Evolutionary conservation across 2,329 filamentous ascomycete species (phyloP).

Genomic region (Ophiostoma pallidulum): DNA sequence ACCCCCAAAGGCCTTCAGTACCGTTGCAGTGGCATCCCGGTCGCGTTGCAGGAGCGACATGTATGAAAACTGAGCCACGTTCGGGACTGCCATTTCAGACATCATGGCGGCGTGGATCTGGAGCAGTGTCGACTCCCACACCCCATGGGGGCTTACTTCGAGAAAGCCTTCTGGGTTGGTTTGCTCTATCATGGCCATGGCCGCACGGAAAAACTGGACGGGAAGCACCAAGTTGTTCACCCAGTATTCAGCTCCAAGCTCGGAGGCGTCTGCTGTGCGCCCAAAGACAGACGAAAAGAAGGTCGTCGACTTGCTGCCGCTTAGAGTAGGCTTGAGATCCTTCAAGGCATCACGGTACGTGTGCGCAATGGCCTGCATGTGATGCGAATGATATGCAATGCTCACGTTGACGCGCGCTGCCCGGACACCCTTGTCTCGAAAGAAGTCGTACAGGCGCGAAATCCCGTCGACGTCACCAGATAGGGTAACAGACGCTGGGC

Average conservation of each 20-base stretch:
- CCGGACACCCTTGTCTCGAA: conserved; percentile 5
- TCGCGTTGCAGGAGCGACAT: conserved; percentile 13
- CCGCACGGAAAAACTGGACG: conserved; percentile 25
- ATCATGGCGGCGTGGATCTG: conserved; percentile 5
- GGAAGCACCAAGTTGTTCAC: conserved; percentile 27
- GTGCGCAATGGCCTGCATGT: conserved; percentile 19
- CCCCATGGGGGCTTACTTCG: conserved; percentile 16
- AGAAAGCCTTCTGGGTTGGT: conserved; percentile 10
- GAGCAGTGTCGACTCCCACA: conserved; percentile 13
- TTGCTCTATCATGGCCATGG: conserved; percentile 14
- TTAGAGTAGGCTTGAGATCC: not conserved
- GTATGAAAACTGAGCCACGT: not conserved
- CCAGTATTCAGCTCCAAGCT: conserved; percentile 23
- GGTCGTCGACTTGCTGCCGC: not conserved
- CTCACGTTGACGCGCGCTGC: conserved; percentile 17
- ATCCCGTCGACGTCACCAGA: conserved; percentile 20
- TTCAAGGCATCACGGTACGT: conserved; percentile 15
- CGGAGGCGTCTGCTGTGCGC: not conserved
- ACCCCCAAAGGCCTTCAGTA: conserved; percentile 8
- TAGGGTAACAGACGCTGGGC: conserved; percentile 27
- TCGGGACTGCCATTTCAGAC: not conserved
- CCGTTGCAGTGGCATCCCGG: conserved; percentile 8
- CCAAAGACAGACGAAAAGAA: conserved; percentile 21
- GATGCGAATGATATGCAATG: conserved; percentile 23
- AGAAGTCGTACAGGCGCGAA: conserved; percentile 10